Base-by-base conservation (phyloP, 345 rosid genomes). In the Corchorus olitorius region DNA sequence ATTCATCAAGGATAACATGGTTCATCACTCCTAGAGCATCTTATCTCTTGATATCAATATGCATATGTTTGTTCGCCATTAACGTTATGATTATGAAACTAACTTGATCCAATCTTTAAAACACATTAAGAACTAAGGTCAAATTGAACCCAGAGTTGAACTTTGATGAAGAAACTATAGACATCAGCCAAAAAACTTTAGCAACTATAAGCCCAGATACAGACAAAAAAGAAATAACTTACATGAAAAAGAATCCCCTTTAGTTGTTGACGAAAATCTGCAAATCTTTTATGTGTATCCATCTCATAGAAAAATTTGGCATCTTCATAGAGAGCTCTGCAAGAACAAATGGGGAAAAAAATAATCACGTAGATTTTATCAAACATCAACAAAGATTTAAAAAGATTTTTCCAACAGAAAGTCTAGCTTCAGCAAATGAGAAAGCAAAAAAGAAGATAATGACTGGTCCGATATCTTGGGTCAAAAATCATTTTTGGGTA, bases 301-400 rank as follows among this genome's bases (percentile, higher is more conserved):
- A 89, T 83, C 86, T 84, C 97, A 79, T 93, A 95, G 82, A 95
- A 95, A 84, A 93, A 95, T 83, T 90, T 93, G 34, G 99, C 99
- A 80, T 95, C 99, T 81, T 95, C 99, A 71, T 93, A 95, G 63
- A 98, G 99, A 82, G 99, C 99, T 85, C 99, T 95, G 86, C 81
- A 84, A 61, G 77, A 62, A 82, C 43, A 56, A 72, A 59, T 37
- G 35, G 27, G 27, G 53, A 72, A 61, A 52, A 75, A n/a, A n/a
- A n/a, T n/a, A n/a, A 71, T 66, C 16, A 66, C 72, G 62, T 19
- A 77, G 53, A 75, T 60, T 75, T 72, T 15, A 74, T 43, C 58
- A 58, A 63, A 80, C 56, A 39, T 12, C 63, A 37, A 59, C 6
- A 76, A 65, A 77, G 20, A 74, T 17, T 65, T 56, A 55, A 77